Conservation (phyloP, 495 filamentous ascomycete genomes). For the Oidiodendron maius region DNA sequence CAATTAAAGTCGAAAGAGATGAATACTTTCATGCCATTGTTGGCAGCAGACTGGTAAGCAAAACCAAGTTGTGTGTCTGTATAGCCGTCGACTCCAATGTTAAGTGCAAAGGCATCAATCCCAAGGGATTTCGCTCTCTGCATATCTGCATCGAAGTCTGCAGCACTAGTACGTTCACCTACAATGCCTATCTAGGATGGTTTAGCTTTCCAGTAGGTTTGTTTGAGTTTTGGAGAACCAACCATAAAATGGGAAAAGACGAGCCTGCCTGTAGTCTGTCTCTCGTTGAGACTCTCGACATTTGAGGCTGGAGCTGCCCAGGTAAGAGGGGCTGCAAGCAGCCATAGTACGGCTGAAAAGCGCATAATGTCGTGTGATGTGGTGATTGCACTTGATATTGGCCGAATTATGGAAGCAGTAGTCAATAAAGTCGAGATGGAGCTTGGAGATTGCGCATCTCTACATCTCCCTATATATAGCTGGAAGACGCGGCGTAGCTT, state of each 20-base stretch:
- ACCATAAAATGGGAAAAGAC: constrained; percentile 1
- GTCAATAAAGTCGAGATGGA: too few relatives aligned
- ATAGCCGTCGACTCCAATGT: constrained; percentile 48
- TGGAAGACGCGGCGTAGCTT: too few relatives aligned
- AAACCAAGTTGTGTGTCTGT: constrained; percentile 46
- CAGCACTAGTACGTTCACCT: constrained; percentile 38
- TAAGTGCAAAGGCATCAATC: constrained; percentile 55
- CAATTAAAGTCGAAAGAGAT: constrained; percentile 59
- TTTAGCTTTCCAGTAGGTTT: not conserved
- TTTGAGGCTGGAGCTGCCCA: not conserved
- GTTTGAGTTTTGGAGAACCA: not conserved
- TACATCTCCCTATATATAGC: too few relatives aligned
- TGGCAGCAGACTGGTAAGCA: constrained; percentile 52
- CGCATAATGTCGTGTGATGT: too few relatives aligned
- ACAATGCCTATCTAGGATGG: constrained; percentile 44
- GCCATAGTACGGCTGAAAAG: too few relatives aligned
- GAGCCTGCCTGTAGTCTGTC: not conserved
- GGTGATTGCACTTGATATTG: too few relatives aligned
- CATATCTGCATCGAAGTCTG: constrained; percentile 53
- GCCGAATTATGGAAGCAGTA: too few relatives aligned
- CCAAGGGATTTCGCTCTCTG: constrained; percentile 43
- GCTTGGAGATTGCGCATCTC: too few relatives aligned
- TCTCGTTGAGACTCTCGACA: not conserved
- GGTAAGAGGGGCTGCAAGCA: not conserved
- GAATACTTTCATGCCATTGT: constrained; percentile 54